phyloP scores from a whole-genome alignment of 768 basidiomycete species.

The Phaffia australis region DNA sequence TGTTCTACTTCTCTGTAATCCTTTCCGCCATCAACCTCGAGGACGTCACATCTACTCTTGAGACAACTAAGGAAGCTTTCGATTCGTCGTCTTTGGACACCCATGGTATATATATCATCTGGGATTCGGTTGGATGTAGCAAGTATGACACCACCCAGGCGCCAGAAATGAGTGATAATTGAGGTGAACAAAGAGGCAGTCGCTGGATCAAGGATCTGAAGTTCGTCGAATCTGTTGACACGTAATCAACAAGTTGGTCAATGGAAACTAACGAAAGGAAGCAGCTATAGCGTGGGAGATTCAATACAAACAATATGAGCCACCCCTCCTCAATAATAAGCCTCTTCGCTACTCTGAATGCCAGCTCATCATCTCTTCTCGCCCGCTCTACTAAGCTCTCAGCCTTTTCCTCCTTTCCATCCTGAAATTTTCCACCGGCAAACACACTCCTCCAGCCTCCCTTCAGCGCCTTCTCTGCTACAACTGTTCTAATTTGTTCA shows the following conservation, averaged over 20 bases:
- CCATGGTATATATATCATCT: conserved; percentile 19
- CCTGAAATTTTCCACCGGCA: conserved; percentile 1
- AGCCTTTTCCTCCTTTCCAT: not conserved
- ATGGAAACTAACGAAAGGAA: not conserved
- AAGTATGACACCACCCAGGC: conserved; percentile 22
- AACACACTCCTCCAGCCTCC: conserved; percentile 13
- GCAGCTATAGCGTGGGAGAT: not conserved
- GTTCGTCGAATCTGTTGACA: conserved; percentile 1
- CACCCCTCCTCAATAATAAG: conserved; percentile 18
- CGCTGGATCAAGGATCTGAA: conserved; percentile 17
- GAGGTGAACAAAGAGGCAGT: conserved; percentile 17
- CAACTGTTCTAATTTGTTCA: not conserved
- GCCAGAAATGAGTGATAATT: conserved; percentile 19
- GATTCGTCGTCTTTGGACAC: conserved; percentile 19
- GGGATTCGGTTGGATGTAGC: conserved; percentile 24
- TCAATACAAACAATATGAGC: conserved; percentile 16
- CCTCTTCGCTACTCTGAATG: conserved; percentile 21
- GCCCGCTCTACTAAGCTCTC: not conserved
- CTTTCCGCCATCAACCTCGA: conserved; percentile 22
- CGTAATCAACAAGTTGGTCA: not conserved
- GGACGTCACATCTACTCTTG: conserved; percentile 20
- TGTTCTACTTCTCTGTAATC: conserved; percentile 11
- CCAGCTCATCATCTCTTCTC: conserved; percentile 21
- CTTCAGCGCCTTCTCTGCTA: conserved; percentile 2
- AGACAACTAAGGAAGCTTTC: conserved; percentile 21